Evolutionary conservation across 2,329 filamentous ascomycete genomes (phyloP).

Genomic region (Helminthosporium solani): DNA sequence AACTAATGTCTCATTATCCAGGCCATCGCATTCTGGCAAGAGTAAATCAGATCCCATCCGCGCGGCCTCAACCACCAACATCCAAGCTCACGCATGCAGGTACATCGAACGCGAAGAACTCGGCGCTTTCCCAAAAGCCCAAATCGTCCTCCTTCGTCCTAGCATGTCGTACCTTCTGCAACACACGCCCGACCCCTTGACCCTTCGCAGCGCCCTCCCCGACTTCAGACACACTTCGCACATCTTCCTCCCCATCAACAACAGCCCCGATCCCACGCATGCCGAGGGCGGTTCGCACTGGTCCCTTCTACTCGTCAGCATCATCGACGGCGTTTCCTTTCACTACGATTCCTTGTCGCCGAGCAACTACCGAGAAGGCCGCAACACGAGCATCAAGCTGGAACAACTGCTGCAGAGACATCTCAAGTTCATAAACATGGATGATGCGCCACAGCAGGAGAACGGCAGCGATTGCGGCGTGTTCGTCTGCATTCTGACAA

Average conservation of each 20-base stretch:
- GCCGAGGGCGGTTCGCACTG: slow-evolving; percentile 94
- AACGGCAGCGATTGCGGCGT: slow-evolving; percentile 94
- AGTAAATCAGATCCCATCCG: slow-evolving; percentile 54
- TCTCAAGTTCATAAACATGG: slow-evolving; percentile 75
- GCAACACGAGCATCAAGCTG: slow-evolving; percentile 68
- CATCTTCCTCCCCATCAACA: slow-evolving; percentile 94
- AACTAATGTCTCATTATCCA: slow-evolving; percentile 37
- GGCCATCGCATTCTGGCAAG: slow-evolving; percentile 98
- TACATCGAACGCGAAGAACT: slow-evolving; percentile 90
- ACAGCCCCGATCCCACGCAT: slow-evolving; percentile 73
- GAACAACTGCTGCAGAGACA: slow-evolving; percentile 64
- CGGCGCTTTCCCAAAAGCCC: slow-evolving; percentile 72
- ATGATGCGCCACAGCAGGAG: slow-evolving; percentile 85
- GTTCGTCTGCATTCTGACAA: slow-evolving; percentile 94
- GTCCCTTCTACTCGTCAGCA: slow-evolving; percentile 86
- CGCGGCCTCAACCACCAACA: slow-evolving; percentile 4
- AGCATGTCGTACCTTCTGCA: slow-evolving; percentile 91
- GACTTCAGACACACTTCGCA: slow-evolving; percentile 81
- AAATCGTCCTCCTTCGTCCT: slow-evolving; percentile 87
- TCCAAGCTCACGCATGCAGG: slow-evolving; percentile 40
- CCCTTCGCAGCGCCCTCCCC: slow-evolving; percentile 68
- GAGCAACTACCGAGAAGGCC: slow-evolving; percentile 73
- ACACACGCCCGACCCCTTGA: slow-evolving; percentile 62
- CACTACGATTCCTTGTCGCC: slow-evolving; percentile 89
- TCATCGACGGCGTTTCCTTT: slow-evolving; percentile 87